phyloP scores from a whole-genome alignment of 1,139 yeast species.

The Debaryomyces nepalensis region DNA sequence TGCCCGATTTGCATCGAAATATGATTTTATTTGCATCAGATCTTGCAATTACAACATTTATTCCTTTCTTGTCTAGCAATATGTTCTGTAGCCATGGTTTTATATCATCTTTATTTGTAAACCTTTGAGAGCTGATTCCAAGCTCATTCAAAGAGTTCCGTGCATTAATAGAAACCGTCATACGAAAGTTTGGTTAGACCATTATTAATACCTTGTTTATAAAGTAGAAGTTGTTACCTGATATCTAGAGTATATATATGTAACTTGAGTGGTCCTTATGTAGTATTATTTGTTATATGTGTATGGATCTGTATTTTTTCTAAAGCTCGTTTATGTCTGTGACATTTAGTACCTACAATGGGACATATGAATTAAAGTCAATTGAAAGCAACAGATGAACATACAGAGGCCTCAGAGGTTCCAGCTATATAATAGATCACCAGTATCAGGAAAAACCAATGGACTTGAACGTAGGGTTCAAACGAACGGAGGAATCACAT shows the following conservation, averaged over 20 bases:
- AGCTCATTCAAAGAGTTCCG: conserved; percentile 20
- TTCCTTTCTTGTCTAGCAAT: conserved; percentile 51
- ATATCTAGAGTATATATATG: too few species aligned
- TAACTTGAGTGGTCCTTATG: too few species aligned
- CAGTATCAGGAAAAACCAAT: too few species aligned
- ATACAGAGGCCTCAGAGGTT: neutral
- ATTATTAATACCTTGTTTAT: conserved; percentile 1
- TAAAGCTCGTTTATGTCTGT: conserved; percentile 5
- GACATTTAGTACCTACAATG: neutral
- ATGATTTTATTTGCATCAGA: conserved; percentile 71
- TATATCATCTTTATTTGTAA: conserved; percentile 41
- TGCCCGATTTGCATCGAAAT: conserved; percentile 61
- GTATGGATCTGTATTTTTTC: neutral
- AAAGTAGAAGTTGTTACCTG: neutral
- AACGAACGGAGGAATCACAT: neutral
- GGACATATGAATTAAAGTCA: neutral
- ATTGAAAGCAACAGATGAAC: neutral
- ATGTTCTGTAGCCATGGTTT: conserved; percentile 70
- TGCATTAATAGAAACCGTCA: conserved; percentile 4
- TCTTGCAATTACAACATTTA: conserved; percentile 68
- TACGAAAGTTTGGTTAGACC: conserved; percentile 1
- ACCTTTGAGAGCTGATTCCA: conserved; percentile 21
- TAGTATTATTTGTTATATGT: too few species aligned
- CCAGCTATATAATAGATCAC: neutral
- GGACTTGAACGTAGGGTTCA: neutral